Percentiles rank a stretch among this genome's conserved stretches.
Evolutionary conservation across 495 filamentous ascomycete genomes (phyloP).

Genomic region (Aspergillus cavernicola): DNA sequence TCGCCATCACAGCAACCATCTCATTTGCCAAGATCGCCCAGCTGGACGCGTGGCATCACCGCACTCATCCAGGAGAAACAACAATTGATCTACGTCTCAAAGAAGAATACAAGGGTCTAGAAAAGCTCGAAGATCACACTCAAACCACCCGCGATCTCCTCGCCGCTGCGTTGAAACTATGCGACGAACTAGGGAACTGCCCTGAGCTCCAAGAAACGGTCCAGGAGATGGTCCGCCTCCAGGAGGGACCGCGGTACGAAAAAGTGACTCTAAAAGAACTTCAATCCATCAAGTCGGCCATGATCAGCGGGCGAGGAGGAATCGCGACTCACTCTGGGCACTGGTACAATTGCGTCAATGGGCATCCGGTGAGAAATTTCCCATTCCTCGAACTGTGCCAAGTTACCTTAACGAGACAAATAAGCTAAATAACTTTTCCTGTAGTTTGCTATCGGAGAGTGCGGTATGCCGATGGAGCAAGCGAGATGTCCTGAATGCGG

Average conservation of each 20-base stretch:
- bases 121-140: background rate
- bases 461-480: slow-evolving; percentile 4
- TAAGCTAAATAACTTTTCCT: slow-evolving; percentile 1
- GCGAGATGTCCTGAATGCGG: slow-evolving; percentile 4
- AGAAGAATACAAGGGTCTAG: slow-evolving; percentile 1
- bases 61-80: background rate
- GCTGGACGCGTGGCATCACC: background rate
- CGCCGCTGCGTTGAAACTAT: slow-evolving; percentile 1
- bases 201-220: background rate
- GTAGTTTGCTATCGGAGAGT: slow-evolving; percentile 4
- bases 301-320: slow-evolving; percentile 4
- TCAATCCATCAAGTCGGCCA: slow-evolving; percentile 5
- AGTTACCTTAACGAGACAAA: slow-evolving; percentile 2
- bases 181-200: slow-evolving; percentile 2
- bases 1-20: slow-evolving; percentile 3
- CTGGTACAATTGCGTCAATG: slow-evolving; percentile 37
- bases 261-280: slow-evolving; percentile 2
- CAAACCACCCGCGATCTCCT: slow-evolving; percentile 1
- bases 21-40: slow-evolving; percentile 5
- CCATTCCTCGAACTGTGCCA: background rate
- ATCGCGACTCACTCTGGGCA: slow-evolving; percentile 22
- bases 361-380: slow-evolving; percentile 43
- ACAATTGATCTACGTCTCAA: background rate
- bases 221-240: slow-evolving; percentile 1
- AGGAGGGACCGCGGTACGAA: slow-evolving; percentile 1